These are phyloP conservation scores for Microsporum audouinii DNA, from an alignment of 2,329 filamentous ascomycete genomes.

Conservation along the genomic window DNA sequence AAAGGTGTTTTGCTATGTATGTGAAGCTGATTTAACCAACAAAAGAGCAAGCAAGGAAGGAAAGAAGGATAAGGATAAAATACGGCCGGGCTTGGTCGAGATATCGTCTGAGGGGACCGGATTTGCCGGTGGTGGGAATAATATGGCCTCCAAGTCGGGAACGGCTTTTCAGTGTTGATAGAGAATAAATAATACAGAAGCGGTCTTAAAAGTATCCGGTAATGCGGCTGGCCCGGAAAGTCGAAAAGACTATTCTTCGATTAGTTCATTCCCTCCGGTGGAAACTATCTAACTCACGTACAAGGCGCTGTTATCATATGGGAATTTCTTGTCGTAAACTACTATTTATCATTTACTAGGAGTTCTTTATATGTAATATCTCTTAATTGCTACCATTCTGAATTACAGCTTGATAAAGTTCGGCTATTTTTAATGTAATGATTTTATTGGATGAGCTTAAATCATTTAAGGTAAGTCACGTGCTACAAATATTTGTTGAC, in stretches of 20 bases:
- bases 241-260: no score
- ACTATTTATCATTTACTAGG: no score
- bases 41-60: constrained; percentile 30
- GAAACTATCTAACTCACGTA: no score
- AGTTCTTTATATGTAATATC: no score
- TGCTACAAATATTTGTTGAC: no score
- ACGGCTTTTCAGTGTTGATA: constrained; percentile 70
- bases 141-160: constrained; percentile 64
- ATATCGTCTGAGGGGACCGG: constrained; percentile 81
- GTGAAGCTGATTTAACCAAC: constrained; percentile 60
- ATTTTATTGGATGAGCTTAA: background rate
- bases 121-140: constrained; percentile 78
- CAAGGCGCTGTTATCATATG: no score
- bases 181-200: background rate
- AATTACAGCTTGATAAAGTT: background rate
- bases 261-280: no score
- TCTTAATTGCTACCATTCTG: no score
- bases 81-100: constrained; percentile 62
- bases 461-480: background rate
- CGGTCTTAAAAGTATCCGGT: background rate
- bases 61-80: constrained; percentile 44
- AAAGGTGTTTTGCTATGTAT: constrained; percentile 67
- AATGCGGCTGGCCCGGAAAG: background rate
- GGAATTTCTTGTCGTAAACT: no score
- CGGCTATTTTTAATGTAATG: background rate